phyloP scores from a whole-genome alignment of 257 asterid species.

The Voacanga thouarsii region DNA sequence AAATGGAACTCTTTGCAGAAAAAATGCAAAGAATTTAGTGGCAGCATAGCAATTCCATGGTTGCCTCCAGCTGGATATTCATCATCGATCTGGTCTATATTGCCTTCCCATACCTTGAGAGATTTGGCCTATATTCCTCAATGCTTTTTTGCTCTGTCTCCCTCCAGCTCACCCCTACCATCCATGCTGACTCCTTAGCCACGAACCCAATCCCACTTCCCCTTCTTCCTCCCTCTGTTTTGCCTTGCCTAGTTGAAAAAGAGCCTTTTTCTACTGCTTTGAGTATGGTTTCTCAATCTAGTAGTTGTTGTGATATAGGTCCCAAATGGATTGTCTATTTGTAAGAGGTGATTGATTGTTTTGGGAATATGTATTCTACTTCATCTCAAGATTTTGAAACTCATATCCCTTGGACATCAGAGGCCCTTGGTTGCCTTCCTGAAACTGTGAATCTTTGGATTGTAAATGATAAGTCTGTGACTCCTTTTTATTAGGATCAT shows the following conservation, averaged over 20 bases:
- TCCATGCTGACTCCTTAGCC: conserved; percentile 65
- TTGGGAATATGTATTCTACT: conserved; percentile 26
- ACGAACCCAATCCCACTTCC: conserved; percentile 32
- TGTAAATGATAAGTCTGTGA: conserved; percentile 58
- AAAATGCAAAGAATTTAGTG: not conserved
- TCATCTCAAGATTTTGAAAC: conserved; percentile 53
- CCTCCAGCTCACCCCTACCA: conserved; percentile 79
- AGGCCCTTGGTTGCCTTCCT: conserved; percentile 67
- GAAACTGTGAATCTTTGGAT: conserved; percentile 91
- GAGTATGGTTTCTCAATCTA: conserved; percentile 38
- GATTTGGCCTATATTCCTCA: conserved; percentile 24
- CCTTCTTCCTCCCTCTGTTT: conserved; percentile 52
- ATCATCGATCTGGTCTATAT: not conserved
- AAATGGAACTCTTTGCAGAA: not conserved
- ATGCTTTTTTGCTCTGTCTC: conserved; percentile 60
- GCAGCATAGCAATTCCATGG: not conserved
- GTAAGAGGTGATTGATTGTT: conserved; percentile 56
- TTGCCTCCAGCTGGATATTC: not conserved
- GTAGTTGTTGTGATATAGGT: not conserved
- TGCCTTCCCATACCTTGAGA: not conserved
- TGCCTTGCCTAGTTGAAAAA: conserved; percentile 63
- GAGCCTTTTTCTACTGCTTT: conserved; percentile 54
- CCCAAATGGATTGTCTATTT: conserved; percentile 44
- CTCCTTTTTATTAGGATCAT: conserved; percentile 77
- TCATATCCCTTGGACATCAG: conserved; percentile 63